phyloP scores from a whole-genome alignment of 2,329 filamentous ascomycete genomes.

The Aspergillus tanneri region DNA sequence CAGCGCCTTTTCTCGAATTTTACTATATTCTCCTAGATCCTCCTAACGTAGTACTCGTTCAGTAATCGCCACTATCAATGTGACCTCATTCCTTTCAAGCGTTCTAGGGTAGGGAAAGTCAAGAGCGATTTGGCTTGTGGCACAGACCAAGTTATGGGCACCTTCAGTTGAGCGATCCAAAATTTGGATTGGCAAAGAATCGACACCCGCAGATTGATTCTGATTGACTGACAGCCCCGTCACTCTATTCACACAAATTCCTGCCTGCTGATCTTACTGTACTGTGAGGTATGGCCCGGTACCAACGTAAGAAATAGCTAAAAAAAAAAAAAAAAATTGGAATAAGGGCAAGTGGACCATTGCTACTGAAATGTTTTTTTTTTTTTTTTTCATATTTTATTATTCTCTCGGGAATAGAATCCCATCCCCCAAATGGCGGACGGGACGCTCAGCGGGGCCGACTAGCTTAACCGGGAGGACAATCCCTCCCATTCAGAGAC shows the following conservation, averaged over 20 bases:
- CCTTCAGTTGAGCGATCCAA: slow-evolving; percentile 1
- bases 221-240: slow-evolving; percentile 9
- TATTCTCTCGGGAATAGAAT: slow-evolving; percentile 1
- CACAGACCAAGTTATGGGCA: neutral
- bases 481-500: slow-evolving; percentile 19
- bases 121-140: slow-evolving; percentile 6
- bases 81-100: neutral
- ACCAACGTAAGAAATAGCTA: neutral
- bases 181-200: slow-evolving; percentile 2
- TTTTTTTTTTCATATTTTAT: slow-evolving; percentile 7
- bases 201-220: slow-evolving; percentile 1
- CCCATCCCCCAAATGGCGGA: slow-evolving; percentile 22
- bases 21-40: neutral
- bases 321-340: neutral
- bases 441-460: slow-evolving; percentile 26
- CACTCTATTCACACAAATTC: slow-evolving; percentile 4
- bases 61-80: neutral
- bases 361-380: slow-evolving; percentile 1
- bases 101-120: slow-evolving; percentile 3
- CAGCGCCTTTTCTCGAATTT: slow-evolving; percentile 10
- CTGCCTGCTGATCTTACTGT: slow-evolving; percentile 16
- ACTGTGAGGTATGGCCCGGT: slow-evolving; percentile 1
- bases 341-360: slow-evolving; percentile 1
- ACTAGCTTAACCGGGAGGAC: slow-evolving; percentile 24
- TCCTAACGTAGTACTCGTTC: neutral